Evolutionary conservation across 352 stramenopile species (phyloP).

Genomic region (Phytophthora meadii): DNA sequence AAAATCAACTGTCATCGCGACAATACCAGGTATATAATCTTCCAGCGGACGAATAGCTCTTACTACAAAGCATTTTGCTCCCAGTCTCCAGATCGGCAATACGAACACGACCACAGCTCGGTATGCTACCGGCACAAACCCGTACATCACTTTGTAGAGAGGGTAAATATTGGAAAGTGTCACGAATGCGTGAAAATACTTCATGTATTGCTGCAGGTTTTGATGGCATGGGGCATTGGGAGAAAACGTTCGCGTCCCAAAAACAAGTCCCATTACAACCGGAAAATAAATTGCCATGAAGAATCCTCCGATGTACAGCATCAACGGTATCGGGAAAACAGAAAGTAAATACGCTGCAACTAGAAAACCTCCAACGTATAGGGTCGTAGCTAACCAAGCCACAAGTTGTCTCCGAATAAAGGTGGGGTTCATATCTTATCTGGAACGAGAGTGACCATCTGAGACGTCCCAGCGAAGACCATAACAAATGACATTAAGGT

Average conservation of each 20-base stretch:
- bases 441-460: background rate
- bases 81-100: background rate
- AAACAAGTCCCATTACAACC: background rate
- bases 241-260: background rate
- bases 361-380: background rate
- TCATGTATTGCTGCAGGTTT: background rate
- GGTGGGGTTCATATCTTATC: background rate
- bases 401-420: background rate
- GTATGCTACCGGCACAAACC: background rate
- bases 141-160: constrained; percentile 5
- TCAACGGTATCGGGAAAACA: background rate
- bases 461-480: background rate
- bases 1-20: constrained; percentile 1
- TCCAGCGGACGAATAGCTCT: background rate
- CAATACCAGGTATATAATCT: background rate
- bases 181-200: background rate
- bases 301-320: background rate
- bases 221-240: background rate
- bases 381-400: background rate
- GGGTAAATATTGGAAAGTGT: background rate
- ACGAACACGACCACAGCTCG: background rate
- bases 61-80: background rate
- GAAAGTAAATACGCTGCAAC: background rate
- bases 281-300: background rate
- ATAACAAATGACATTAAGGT: background rate